Conservation (phyloP, 1,284 basidiomycete species). For the Tremellales sp. region DNA sequence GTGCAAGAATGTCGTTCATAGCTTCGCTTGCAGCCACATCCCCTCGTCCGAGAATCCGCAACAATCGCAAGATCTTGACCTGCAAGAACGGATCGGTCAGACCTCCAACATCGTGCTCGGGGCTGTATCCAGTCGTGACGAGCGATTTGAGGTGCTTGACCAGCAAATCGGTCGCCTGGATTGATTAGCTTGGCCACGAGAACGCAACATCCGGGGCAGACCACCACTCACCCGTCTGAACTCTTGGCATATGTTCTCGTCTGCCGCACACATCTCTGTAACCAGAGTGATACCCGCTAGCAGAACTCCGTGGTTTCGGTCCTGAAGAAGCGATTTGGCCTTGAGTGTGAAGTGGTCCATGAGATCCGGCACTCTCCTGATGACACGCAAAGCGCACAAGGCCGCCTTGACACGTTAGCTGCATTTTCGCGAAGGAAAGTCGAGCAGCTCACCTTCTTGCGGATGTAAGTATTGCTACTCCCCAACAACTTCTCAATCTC, state of each 20-base stretch:
- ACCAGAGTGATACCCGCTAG: conserved; percentile 91
- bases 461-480: conserved; percentile 96
- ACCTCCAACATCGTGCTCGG: conserved; percentile 98
- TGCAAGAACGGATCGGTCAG: conserved; percentile 99
- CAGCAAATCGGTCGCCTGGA: conserved; percentile 84
- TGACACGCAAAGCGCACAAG: conserved; percentile 91
- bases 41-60: conserved; percentile 81
- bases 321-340: conserved; percentile 84
- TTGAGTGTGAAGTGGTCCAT: conserved; percentile 87
- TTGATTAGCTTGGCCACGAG: background rate
- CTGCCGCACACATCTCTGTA: conserved; percentile 86
- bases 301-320: conserved; percentile 95
- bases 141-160: conserved; percentile 94
- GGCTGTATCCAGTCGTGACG: conserved; percentile 94
- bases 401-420: conserved; percentile 62
- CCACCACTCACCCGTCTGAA: conserved; percentile 70
- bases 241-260: conserved; percentile 69
- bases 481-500: conserved; percentile 97
- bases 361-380: conserved; percentile 95
- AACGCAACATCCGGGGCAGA: background rate
- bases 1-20: conserved; percentile 98
- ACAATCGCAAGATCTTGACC: conserved; percentile 91
- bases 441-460: conserved; percentile 74
- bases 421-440: background rate
- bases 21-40: conserved; percentile 84